A percentile compares a stretch with the other conserved stretches of the same genome.
Conservation (phyloP, 257 asterid species). For the Primulina eburnea region DNA sequence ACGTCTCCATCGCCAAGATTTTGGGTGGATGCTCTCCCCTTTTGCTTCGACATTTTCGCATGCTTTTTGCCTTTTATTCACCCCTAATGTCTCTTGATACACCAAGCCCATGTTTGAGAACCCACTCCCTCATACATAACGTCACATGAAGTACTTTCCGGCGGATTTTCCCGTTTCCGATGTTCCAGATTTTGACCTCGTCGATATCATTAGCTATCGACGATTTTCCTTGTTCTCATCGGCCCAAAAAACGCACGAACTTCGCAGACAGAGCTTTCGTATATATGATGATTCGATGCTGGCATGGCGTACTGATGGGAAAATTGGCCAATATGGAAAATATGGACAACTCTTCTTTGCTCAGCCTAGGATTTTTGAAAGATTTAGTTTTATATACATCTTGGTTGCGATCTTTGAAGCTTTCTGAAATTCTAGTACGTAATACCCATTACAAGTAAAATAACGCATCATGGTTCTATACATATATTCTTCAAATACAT, state of each 20-base stretch:
- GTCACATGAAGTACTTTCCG: no score
- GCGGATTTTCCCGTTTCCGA: no score
- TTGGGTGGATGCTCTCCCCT: constrained; percentile 49
- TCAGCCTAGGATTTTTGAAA: constrained; percentile 28
- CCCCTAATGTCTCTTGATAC: constrained; percentile 32
- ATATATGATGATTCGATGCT: no score
- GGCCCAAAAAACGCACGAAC: not conserved
- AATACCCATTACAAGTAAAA: constrained; percentile 46
- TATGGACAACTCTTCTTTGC: not conserved
- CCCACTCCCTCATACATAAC: no score
- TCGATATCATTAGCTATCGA: no score
- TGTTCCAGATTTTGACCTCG: no score
- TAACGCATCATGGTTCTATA: no score
- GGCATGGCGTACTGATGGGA: no score
- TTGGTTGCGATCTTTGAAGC: constrained; percentile 40
- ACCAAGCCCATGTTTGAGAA: constrained; percentile 4
- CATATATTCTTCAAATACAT: no score
- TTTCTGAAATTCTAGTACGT: constrained; percentile 45
- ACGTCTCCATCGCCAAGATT: constrained; percentile 69
- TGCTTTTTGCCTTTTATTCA: constrained; percentile 43
- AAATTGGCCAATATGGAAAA: no score
- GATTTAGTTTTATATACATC: constrained; percentile 38
- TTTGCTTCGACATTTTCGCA: constrained; percentile 49
- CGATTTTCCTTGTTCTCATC: no score
- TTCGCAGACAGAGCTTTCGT: not conserved